Evolutionary conservation across 306 rosid genomes (phyloP), one percentile per base, ranked within the genome.

Genomic region (Carpinus viminea): DNA sequence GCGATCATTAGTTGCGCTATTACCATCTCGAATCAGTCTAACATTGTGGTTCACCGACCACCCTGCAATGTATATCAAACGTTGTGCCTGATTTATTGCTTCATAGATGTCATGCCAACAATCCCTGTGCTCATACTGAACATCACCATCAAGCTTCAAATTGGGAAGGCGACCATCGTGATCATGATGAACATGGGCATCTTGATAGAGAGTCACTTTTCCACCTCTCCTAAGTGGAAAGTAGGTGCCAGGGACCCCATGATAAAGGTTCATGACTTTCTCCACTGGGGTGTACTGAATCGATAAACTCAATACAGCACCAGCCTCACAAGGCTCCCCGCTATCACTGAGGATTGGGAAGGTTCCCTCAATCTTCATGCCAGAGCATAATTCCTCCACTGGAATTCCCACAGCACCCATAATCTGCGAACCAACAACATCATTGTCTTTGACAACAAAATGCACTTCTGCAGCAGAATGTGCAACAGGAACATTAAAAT

Each of bases 11-110:
- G 74, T 77, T 16, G 59, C 84, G 59, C 82, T 82, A 43, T 34
- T 62, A 10, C 43, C 73, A 64, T 86, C 91, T 45, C 98, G 85
- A 76, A 94, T 68, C 36, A 94, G 85, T 80, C 73, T 72, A 78
- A 94, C 97, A 74, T 86, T 83, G 80, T 92, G 89, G 73, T 85
- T 88, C 24, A 94, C 98, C 36, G 97, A 94, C 98, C 97, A 94
- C 4, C 98, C 98, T 8, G 81, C 90, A 48, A 94, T 87, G 79
- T 92, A 94, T 54, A 94, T 86, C 77, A 94, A 84, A 12, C 88
- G 84, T 2, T 90, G 86, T 0, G 98, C 97, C 46, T 86, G 55
- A 73, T 83, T 87, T 74, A 94, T 87, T 2, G 97, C 94, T 54
- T 92, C 88, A 80, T 83, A 86, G 6, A 92, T 89, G 48, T 94